phyloP scores from a whole-genome alignment of 345 rosid genomes.

The Atalantia buxifolia region DNA sequence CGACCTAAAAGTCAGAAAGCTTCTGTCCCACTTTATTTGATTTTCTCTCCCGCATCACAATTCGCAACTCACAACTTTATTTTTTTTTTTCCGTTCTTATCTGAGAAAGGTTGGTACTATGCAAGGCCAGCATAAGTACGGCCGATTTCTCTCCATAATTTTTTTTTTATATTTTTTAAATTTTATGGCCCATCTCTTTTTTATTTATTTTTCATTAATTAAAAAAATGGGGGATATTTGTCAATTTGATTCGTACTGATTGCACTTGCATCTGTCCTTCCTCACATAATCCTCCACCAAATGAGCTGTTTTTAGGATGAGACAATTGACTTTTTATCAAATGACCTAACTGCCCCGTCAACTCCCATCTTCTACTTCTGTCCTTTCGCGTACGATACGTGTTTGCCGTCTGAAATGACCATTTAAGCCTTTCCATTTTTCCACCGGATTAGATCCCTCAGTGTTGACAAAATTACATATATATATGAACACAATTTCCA shows the following conservation, averaged over 20 bases:
- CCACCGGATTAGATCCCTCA: neutral
- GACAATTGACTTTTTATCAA: neutral
- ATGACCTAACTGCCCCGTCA: constrained; percentile 23
- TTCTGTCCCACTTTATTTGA: neutral
- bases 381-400: constrained; percentile 35
- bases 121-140: constrained; percentile 28
- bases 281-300: constrained; percentile 40
- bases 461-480: too few relatives aligned
- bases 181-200: neutral
- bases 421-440: neutral
- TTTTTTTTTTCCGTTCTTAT: constrained; percentile 22
- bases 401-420: constrained; percentile 1
- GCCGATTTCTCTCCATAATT: constrained; percentile 13
- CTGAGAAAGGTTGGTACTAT: constrained; percentile 41
- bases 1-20: neutral
- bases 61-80: neutral
- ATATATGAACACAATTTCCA: too few relatives aligned
- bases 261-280: constrained; percentile 48
- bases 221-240: neutral
- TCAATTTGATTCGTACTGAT: constrained; percentile 30
- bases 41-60: neutral
- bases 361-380: constrained; percentile 11
- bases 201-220: neutral
- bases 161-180: neutral
- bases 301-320: constrained; percentile 4